Evolutionary conservation across 164 flowering plant species (phyloP), one percentile per base, ranked within the genome.

Genomic region (Vitis amurensis): DNA sequence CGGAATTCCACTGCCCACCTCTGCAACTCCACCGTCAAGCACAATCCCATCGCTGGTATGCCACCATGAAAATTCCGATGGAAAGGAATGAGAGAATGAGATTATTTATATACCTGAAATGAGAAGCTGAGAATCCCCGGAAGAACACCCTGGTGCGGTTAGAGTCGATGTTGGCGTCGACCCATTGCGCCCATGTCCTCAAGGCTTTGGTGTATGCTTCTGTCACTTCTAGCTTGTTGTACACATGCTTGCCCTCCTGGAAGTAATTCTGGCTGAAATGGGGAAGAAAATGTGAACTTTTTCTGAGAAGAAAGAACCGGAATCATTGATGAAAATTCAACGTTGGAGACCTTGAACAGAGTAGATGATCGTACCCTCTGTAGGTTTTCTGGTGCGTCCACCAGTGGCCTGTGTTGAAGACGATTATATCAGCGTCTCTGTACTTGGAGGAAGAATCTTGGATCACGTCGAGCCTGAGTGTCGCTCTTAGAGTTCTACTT

Each of bases 1-100:
- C 88, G 0, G 91, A 78, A 53, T 83, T 83, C 93, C 96, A 88
- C 48, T 80, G 83, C 37, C 91, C 91, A n/a, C 89, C 88, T 55
- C 94, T 87, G 74, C 67, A 59, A n/a, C 50, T 63, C 4, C 16
- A 37, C 44, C 44, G 44, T 37, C 7, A 6, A 6, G 7, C 4
- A 37, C 44, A 37, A 6, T 37, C 27, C 27, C 27, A 23, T 23
- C 27, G 0, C 64, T 2, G 11, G 14, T 53, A 12, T 60, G 62
- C 17, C 30, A 55, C 47, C 23, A 47, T 15, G 29, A 55, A 61
- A 61, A 48, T 55, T 14, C 67, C 37, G 15, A 27, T 61, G 15
- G 37, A 37, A 30, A 61, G 11, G 44, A 37, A 31, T 31, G 44
- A 37, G 44, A 37, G 44, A 37, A 37, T 53, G 23, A 4, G 44